These are phyloP conservation scores for Ophiostoma novo-ulmi DNA, from an alignment of 2,329 filamentous ascomycete species.

Conservation along the genomic window DNA sequence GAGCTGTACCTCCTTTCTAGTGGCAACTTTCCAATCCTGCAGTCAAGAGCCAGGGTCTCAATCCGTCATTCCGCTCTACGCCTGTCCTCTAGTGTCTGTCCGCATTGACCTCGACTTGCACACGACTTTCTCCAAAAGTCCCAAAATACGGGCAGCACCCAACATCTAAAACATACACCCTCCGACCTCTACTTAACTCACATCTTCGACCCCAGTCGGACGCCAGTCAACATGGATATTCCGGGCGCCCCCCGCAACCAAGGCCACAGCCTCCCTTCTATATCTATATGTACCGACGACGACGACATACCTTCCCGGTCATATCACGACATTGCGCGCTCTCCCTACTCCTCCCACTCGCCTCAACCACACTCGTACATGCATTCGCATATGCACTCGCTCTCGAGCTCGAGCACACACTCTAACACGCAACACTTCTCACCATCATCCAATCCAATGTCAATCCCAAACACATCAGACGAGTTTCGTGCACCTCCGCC, in stretches of 20 bases:
- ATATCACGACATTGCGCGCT: constrained; percentile 20
- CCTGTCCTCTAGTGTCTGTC: not conserved
- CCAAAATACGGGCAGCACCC: not conserved
- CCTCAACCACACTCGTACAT: not conserved
- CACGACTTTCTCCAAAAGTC: not conserved
- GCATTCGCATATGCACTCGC: not conserved
- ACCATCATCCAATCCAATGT: constrained; percentile 36
- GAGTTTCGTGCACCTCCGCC: constrained; percentile 37
- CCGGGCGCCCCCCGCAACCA: constrained; percentile 23
- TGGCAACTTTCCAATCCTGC: constrained; percentile 9
- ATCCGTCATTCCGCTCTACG: not conserved
- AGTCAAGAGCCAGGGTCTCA: not conserved
- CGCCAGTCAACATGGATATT: constrained; percentile 26
- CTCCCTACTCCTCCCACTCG: constrained; percentile 19
- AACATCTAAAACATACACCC: not conserved
- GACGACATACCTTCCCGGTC: constrained; percentile 24
- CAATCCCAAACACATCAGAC: constrained; percentile 35
- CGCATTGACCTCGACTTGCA: not conserved
- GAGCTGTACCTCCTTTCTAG: constrained; percentile 8
- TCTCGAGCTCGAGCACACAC: not conserved
- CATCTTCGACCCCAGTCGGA: not conserved
- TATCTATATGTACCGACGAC: constrained; percentile 27
- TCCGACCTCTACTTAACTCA: not conserved
- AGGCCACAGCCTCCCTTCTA: constrained; percentile 26
- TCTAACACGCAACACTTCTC: constrained; percentile 28